Evolutionary conservation across 257 asterid genomes (phyloP).

Genomic region (Ligustrum vulgare): DNA sequence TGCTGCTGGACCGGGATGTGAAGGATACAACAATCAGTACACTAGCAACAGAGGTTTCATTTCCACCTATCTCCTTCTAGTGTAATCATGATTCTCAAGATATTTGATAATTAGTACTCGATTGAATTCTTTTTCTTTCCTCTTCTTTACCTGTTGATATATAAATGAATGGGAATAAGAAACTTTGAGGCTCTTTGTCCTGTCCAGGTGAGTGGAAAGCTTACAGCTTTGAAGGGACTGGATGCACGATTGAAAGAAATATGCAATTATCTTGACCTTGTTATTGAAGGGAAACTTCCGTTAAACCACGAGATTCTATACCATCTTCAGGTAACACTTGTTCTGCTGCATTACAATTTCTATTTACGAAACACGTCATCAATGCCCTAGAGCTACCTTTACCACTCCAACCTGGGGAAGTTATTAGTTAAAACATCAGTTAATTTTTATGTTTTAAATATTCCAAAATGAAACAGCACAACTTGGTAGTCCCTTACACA

Average conservation of each 20-base stretch:
- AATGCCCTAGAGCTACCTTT: not conserved
- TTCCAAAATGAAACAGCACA: not conserved
- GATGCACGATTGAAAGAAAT: conserved; percentile 93
- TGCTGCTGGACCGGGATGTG: conserved; percentile 90
- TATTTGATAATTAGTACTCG: not conserved
- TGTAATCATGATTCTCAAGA: not conserved
- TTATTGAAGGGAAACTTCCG: conserved; percentile 86
- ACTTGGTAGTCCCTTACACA: not conserved
- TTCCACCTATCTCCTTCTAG: not conserved
- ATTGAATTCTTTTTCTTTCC: not conserved
- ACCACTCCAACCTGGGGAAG: not conserved
- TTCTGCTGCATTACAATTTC: not conserved
- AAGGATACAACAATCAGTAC: conserved; percentile 95
- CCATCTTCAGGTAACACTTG: conserved; percentile 75
- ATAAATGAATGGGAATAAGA: conserved; percentile 13
- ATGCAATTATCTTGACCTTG: conserved; percentile 76
- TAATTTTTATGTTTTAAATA: not conserved
- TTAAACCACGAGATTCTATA: conserved; percentile 91
- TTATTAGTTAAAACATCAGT: not conserved
- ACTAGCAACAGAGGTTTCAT: conserved; percentile 86
- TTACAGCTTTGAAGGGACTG: conserved; percentile 89
- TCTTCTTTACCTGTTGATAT: not conserved
- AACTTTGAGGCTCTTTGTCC: not conserved
- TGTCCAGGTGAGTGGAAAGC: conserved; percentile 87
- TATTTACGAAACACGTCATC: not conserved